Conservation (phyloP, 768 basidiomycete species). For the Podaxis pistillaris region DNA sequence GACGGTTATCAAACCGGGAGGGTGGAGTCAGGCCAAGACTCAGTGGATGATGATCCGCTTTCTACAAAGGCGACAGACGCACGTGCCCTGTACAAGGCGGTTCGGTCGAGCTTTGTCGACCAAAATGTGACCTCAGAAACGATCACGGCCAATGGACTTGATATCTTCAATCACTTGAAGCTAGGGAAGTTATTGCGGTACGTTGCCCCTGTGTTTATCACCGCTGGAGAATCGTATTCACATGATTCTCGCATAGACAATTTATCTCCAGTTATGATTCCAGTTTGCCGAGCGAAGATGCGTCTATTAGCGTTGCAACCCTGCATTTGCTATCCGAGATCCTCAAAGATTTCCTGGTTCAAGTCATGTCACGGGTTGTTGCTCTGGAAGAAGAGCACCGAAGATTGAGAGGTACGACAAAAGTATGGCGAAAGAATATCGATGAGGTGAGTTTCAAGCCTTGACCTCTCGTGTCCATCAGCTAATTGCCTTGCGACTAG, state of each 20-base stretch:
- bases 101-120: background rate
- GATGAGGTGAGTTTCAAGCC: constrained; percentile 34
- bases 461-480: background rate
- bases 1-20: background rate
- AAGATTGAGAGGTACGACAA: constrained; percentile 54
- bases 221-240: background rate
- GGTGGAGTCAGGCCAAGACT: constrained; percentile 6
- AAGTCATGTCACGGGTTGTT: constrained; percentile 50
- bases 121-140: background rate
- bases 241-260: constrained; percentile 10
- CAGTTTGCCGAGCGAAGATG: constrained; percentile 11
- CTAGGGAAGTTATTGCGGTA: constrained; percentile 4
- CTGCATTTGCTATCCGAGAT: constrained; percentile 29
- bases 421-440: constrained; percentile 53
- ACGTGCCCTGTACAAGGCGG: background rate
- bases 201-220: background rate
- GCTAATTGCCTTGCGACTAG: background rate
- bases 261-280: constrained; percentile 18
- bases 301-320: constrained; percentile 15
- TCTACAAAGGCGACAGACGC: background rate
- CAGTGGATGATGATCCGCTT: constrained; percentile 14
- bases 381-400: constrained; percentile 58
- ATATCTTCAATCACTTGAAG: constrained; percentile 5
- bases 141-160: background rate
- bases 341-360: constrained; percentile 49